A percentile compares a stretch with the other conserved stretches of the same genome.
Evolutionary conservation across 768 basidiomycete species (phyloP).

Genomic region (Trametes villosa): DNA sequence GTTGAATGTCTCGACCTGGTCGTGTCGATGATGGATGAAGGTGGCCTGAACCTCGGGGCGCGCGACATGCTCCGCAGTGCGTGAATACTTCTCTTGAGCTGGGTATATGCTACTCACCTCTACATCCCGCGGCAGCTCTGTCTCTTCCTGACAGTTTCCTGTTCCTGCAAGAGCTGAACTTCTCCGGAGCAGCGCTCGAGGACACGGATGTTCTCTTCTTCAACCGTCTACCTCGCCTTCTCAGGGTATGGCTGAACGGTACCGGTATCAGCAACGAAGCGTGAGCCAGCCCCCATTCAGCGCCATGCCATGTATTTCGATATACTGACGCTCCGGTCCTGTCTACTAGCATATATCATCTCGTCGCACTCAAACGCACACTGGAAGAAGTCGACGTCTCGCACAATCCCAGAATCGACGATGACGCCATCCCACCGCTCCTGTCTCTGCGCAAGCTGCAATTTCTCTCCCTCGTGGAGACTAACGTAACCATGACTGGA

Average conservation of each 20-base stretch:
- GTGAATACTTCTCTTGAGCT: constrained; percentile 2
- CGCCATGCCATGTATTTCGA: constrained; percentile 17
- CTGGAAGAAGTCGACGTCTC: constrained; percentile 57
- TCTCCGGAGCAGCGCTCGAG: constrained; percentile 47
- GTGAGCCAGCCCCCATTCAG: constrained; percentile 42
- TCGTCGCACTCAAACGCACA: constrained; percentile 58
- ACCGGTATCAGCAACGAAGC: constrained; percentile 66
- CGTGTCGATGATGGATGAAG: constrained; percentile 50
- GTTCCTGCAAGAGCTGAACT: constrained; percentile 53
- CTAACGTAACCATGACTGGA: constrained; percentile 59
- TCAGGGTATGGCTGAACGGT: constrained; percentile 50
- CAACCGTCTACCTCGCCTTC: constrained; percentile 56
- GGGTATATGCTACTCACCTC: constrained; percentile 2
- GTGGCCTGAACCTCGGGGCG: constrained; percentile 53
- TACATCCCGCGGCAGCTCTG: constrained; percentile 47
- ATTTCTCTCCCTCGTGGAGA: constrained; percentile 57
- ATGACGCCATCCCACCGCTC: constrained; percentile 61
- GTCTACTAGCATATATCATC: constrained; percentile 55
- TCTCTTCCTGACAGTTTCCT: constrained; percentile 54
- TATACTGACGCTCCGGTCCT: not conserved
- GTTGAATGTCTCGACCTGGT: constrained; percentile 50
- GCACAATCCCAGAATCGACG: constrained; percentile 54
- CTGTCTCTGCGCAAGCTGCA: constrained; percentile 50
- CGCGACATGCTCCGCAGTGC: constrained; percentile 50
- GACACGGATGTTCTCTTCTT: constrained; percentile 56